Conservation (phyloP, 495 filamentous ascomycete genomes). For the Haplographium delicatum region DNA sequence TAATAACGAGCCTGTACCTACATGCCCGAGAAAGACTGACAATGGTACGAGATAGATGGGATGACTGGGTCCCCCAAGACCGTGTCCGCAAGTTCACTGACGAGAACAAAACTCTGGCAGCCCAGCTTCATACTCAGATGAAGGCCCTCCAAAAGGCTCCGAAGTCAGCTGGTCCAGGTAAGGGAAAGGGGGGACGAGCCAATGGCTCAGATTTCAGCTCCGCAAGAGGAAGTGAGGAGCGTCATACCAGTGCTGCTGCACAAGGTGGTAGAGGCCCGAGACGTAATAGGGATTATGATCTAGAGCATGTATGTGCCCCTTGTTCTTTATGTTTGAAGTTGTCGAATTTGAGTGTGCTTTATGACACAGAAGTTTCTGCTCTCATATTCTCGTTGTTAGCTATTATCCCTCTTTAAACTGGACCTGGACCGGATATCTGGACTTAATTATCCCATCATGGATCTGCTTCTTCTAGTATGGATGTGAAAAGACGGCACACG, state of each 20-base stretch:
- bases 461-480: no score
- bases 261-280: conserved; percentile 64
- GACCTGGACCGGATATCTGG: no score
- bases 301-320: conserved; percentile 68
- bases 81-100: conserved; percentile 90
- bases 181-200: conserved; percentile 40
- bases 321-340: no score
- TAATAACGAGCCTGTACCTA: no score
- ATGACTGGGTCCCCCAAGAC: conserved; percentile 96
- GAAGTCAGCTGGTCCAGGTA: conserved; percentile 51
- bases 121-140: conserved; percentile 56
- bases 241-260: conserved; percentile 60
- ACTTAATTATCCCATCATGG: no score
- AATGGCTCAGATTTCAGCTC: conserved; percentile 71
- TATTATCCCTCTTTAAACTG: no score
- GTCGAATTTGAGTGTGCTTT: no score
- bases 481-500: no score
- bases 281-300: conserved; percentile 66
- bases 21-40: no score
- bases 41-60: conserved; percentile 58
- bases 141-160: conserved; percentile 40
- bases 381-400: not conserved
- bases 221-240: conserved; percentile 80
- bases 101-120: conserved; percentile 85
- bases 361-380: no score